Evolutionary conservation across 306 rosid species (phyloP).

Genomic region (Trichosanthes cucumerina): DNA sequence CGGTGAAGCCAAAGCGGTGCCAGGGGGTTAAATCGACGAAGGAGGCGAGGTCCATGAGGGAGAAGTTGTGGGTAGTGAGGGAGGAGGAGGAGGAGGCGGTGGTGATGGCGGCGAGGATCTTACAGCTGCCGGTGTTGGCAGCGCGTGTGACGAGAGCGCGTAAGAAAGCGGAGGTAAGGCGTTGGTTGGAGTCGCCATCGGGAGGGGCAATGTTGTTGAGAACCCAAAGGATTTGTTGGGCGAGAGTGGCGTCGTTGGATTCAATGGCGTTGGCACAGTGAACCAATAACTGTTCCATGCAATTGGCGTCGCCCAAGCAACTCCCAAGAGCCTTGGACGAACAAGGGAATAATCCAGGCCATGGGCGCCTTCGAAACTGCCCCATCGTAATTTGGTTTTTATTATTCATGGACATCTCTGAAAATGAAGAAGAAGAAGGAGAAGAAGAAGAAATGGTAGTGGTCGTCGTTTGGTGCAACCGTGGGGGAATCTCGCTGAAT

Average conservation of each 20-base stretch:
- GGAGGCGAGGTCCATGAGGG: constrained; percentile 68
- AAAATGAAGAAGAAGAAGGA: constrained; percentile 8
- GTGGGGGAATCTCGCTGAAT: constrained; percentile 36
- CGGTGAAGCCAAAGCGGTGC: constrained; percentile 85
- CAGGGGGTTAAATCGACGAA: constrained; percentile 86
- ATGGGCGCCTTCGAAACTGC: constrained; percentile 31
- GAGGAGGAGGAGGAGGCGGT: constrained; percentile 21
- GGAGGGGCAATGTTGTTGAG: constrained; percentile 79
- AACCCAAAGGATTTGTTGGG: constrained; percentile 93
- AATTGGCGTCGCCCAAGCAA: constrained; percentile 65
- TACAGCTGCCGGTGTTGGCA: constrained; percentile 43
- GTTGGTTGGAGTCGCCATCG: constrained; percentile 84
- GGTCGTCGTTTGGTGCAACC: constrained; percentile 30
- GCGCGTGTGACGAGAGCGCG: constrained; percentile 73
- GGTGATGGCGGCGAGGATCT: constrained; percentile 36
- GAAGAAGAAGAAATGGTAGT: neutral
- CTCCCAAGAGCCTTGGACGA: constrained; percentile 39
- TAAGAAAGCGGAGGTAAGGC: constrained; percentile 69
- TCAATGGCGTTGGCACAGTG: constrained; percentile 91
- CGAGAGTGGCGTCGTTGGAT: constrained; percentile 63
- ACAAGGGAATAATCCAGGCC: constrained; percentile 61
- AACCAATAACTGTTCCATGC: constrained; percentile 85
- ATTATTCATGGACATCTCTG: constrained; percentile 36
- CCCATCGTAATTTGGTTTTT: constrained; percentile 24
- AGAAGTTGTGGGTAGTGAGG: constrained; percentile 49